Evolutionary conservation across 1,139 yeast species (phyloP).

Genomic region (Kodamaea alishanica): DNA sequence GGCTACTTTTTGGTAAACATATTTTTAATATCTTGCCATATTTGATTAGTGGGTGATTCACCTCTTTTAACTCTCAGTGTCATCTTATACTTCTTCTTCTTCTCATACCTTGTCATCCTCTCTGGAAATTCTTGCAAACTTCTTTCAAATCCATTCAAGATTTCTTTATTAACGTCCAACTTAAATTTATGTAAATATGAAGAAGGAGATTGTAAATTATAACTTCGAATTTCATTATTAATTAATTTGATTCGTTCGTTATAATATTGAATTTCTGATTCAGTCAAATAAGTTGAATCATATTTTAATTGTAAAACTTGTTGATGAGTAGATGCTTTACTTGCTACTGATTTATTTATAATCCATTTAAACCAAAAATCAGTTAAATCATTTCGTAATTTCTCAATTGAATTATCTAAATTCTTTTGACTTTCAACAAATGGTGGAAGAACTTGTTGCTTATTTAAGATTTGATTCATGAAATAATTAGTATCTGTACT

Average conservation of each 20-base stretch:
- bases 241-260: constrained; percentile 43
- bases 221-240: constrained; percentile 62
- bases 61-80: no score
- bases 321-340: constrained; percentile 1
- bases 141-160: constrained; percentile 22
- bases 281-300: constrained; percentile 3
- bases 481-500: constrained; percentile 41
- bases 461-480: constrained; percentile 54
- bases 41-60: constrained; percentile 3
- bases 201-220: constrained; percentile 78
- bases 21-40: constrained; percentile 34
- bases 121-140: constrained; percentile 9
- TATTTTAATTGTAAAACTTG: constrained; percentile 1
- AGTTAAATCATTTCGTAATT: constrained; percentile 45
- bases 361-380: constrained; percentile 42
- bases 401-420: constrained; percentile 43
- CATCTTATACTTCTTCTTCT: constrained; percentile 15
- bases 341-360: constrained; percentile 18
- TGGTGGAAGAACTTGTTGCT: constrained; percentile 79
- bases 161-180: constrained; percentile 50
- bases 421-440: constrained; percentile 82
- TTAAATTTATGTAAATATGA: constrained; percentile 66
- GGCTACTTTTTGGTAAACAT: constrained; percentile 11
- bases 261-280: constrained; percentile 32
- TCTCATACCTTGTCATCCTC: constrained; percentile 18